These are phyloP conservation scores for Sclerotinia spermophila DNA, from an alignment of 2,329 filamentous ascomycete species.

Conservation along the genomic window DNA sequence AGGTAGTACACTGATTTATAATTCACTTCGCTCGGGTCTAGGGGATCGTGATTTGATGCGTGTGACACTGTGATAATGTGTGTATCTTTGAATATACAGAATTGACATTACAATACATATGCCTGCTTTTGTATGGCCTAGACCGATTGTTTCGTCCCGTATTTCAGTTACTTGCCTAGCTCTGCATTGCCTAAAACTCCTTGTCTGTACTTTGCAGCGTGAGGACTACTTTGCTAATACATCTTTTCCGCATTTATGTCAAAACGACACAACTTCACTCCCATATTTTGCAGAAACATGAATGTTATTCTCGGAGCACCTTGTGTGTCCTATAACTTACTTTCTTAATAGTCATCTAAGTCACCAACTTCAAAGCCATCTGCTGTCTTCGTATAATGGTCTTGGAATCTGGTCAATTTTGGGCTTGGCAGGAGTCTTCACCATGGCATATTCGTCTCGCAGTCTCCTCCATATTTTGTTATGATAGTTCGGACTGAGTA, in stretches of 20 bases:
- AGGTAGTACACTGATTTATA: constrained; percentile 25
- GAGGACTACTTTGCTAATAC: not conserved
- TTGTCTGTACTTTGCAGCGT: not conserved
- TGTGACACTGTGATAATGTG: not conserved
- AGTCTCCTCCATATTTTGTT: not conserved
- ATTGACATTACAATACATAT: not conserved
- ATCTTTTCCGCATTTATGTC: not conserved
- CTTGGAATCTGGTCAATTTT: not conserved
- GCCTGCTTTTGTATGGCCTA: not conserved
- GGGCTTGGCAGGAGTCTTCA: not conserved
- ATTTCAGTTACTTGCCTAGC: not conserved
- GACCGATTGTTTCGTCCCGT: not conserved
- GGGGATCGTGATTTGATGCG: not conserved
- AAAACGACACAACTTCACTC: not conserved
- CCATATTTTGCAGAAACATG: not conserved
- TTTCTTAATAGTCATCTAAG: not conserved
- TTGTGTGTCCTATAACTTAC: not conserved
- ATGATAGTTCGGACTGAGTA: not conserved
- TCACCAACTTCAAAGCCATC: not conserved
- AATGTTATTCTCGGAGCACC: not conserved
- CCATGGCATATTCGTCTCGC: not conserved
- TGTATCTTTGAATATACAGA: not conserved
- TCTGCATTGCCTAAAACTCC: not conserved
- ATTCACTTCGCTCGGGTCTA: not conserved
- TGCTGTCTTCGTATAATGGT: not conserved